Evolutionary conservation across 371 early-diverging fungal species (phyloP).

Genomic region (Nematocida parisii): DNA sequence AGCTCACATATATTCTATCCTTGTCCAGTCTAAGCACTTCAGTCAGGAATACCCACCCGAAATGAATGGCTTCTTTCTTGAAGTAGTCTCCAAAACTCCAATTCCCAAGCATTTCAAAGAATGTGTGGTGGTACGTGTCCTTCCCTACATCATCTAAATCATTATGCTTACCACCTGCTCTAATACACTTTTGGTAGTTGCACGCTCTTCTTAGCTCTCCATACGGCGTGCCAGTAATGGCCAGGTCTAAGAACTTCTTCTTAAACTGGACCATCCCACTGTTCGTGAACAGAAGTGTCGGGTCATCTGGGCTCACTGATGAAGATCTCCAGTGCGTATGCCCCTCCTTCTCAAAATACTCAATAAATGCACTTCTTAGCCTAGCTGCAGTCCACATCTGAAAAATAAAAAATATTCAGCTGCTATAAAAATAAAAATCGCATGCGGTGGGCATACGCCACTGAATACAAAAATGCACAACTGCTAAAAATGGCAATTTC

Average conservation of each 20-base stretch:
- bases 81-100: slow-evolving; percentile 99
- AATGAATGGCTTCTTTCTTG: slow-evolving; percentile 85
- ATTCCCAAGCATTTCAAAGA: slow-evolving; percentile 99
- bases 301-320: slow-evolving; percentile 91
- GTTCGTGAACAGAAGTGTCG: slow-evolving; percentile 93
- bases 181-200: slow-evolving; percentile 95
- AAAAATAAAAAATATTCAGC: slow-evolving; percentile 23
- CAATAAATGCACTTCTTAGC: slow-evolving; percentile 78
- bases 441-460: too few species aligned
- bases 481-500: too few species aligned
- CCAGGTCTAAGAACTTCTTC: slow-evolving; percentile 89
- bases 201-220: slow-evolving; percentile 83
- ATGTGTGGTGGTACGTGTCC: slow-evolving; percentile 99
- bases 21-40: slow-evolving; percentile 78
- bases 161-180: slow-evolving; percentile 94
- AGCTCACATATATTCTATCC: slow-evolving; percentile 90
- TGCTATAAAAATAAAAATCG: too few species aligned
- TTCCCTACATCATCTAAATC: slow-evolving; percentile 99
- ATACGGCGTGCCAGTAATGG: slow-evolving; percentile 81
- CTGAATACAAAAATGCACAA: too few species aligned
- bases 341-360: slow-evolving; percentile 77
- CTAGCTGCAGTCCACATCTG: slow-evolving; percentile 58
- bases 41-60: slow-evolving; percentile 89
- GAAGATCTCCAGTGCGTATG: slow-evolving; percentile 84
- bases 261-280: slow-evolving; percentile 99